phyloP scores from a whole-genome alignment of 2,329 filamentous ascomycete species.

The Graphium sp. region DNA sequence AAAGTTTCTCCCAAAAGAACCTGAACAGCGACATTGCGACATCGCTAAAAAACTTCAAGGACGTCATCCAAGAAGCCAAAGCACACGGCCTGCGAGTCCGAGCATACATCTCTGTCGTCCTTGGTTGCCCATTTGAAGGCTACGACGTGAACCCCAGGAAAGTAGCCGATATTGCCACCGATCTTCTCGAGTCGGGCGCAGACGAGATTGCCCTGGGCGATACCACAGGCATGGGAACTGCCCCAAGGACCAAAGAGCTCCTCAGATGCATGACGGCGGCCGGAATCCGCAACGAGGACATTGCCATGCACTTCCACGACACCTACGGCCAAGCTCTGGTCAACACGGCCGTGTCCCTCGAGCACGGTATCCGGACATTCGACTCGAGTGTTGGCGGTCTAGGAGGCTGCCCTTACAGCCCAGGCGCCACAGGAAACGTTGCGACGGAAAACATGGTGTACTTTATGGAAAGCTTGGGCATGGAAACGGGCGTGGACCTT shows the following conservation, averaged over 20 bases:
- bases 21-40: constrained; percentile 66
- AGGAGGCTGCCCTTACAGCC: constrained; percentile 73
- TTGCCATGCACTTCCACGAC: constrained; percentile 80
- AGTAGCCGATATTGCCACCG: constrained; percentile 50
- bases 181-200: constrained; percentile 68
- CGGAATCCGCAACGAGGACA: constrained; percentile 49
- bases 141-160: constrained; percentile 44
- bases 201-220: constrained; percentile 85
- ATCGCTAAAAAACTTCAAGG: constrained; percentile 52
- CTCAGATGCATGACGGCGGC: constrained; percentile 48
- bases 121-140: constrained; percentile 65
- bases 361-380: constrained; percentile 63
- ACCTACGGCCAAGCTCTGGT: constrained; percentile 77
- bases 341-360: constrained; percentile 61
- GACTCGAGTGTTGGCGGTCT: constrained; percentile 67
- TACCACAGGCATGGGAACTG: constrained; percentile 80
- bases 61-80: constrained; percentile 54
- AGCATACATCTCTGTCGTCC: constrained; percentile 65
- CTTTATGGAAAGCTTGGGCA: constrained; percentile 56
- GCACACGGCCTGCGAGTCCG: constrained; percentile 49
- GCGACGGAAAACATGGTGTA: constrained; percentile 75
- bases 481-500: constrained; percentile 57
- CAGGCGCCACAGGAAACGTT: constrained; percentile 74
- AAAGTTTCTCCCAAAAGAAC: constrained; percentile 66
- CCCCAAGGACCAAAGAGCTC: constrained; percentile 48